These are phyloP conservation scores for Magnaporthiopsis rhizophila DNA, from an alignment of 2,329 filamentous ascomycete genomes.

Conservation along the genomic window DNA sequence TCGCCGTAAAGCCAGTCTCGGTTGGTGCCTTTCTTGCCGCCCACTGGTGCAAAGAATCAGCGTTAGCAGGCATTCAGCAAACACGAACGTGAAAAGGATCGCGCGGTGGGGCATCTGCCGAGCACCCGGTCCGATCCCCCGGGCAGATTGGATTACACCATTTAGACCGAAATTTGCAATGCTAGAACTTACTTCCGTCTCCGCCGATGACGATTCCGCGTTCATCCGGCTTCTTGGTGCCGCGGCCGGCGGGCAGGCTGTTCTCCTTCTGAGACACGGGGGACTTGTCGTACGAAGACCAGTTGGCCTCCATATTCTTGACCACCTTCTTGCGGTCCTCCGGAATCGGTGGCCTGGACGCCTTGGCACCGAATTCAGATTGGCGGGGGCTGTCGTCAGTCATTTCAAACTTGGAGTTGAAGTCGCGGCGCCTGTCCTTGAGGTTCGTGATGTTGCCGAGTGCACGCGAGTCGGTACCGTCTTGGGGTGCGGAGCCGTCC, in stretches of 20 bases:
- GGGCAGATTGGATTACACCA: not conserved
- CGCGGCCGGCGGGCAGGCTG: constrained; percentile 25
- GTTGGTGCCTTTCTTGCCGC: constrained; percentile 43
- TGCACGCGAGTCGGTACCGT: constrained; percentile 32
- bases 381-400: constrained; percentile 55
- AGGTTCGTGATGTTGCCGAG: constrained; percentile 65
- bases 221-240: constrained; percentile 13
- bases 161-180: not conserved
- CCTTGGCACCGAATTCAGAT: constrained; percentile 25
- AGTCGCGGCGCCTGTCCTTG: constrained; percentile 66
- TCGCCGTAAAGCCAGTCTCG: constrained; percentile 53
- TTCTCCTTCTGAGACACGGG: constrained; percentile 46
- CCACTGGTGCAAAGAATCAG: constrained; percentile 43
- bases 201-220: constrained; percentile 43
- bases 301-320: constrained; percentile 64
- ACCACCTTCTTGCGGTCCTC: constrained; percentile 61
- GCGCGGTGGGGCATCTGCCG: no score
- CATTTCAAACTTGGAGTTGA: constrained; percentile 71
- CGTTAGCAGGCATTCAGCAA: not conserved
- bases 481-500: constrained; percentile 33
- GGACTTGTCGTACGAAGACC: constrained; percentile 48
- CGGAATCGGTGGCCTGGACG: constrained; percentile 31
- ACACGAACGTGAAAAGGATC: no score
- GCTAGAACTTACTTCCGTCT: constrained; percentile 36
- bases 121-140: no score